Evolutionary conservation across 768 basidiomycete genomes (phyloP), one percentile per base, ranked within the genome.

Genomic region (Lactarius vividus): DNA sequence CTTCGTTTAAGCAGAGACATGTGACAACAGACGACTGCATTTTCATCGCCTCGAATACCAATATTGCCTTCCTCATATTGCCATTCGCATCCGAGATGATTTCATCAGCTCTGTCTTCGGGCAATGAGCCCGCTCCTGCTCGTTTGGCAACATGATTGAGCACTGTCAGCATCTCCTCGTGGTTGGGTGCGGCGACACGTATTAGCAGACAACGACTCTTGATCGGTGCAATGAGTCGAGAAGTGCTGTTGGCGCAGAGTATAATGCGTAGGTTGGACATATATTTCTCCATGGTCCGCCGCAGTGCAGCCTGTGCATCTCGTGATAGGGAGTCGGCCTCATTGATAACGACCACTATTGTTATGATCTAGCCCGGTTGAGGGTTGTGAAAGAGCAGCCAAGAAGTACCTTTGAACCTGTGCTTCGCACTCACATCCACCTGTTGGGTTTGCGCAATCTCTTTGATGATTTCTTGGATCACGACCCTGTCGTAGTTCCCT

Each of bases 381-480:
- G 31, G 52, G 33, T 40, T 20, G 31, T 10, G 28, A 9, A 37
- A 0, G 7, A 20, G 6, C 39, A 20, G 6, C 39, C n/a, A 35
- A 64, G 54, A 69, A 77, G 52, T 46, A 94, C 96, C 95, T 82
- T 99, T 99, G 79, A 99, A 99, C 64, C 92, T 83, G 72, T 99
- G 95, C 75, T 91, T 96, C 3, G 96, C 96, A 73, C 85, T 92
- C 69, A 98, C 77, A 78, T 99, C 96, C 11, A 99, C 94, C 75
- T 98, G 96, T 75, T 99, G 96, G 2, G 96, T 99, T 76, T 98
- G 96, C 1, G 96, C 96, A 71, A 99, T 98, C 77, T 98, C 96
- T 76, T 98, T 99, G 64, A 99, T 77, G 54, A 99, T 84, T 72
- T 99, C 96, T 73, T 98, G 96, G 59, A 99, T 94, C 57, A 99